Conservation (phyloP, 2,329 filamentous ascomycete species). For the Colletotrichum theobromicola region DNA sequence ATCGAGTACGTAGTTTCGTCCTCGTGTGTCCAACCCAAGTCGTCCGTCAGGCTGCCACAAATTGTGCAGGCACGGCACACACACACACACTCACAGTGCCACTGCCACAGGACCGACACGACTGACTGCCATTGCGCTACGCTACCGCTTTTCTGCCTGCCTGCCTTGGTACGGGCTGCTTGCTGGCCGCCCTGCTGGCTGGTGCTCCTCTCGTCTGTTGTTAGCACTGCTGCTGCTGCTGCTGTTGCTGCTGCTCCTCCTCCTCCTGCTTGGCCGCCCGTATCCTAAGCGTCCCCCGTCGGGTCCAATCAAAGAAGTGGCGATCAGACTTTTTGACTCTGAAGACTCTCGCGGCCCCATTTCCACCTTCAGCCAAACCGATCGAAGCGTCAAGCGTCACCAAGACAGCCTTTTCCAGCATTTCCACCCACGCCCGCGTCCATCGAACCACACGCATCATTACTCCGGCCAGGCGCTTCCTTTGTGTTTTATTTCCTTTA, state of each 20-base stretch:
- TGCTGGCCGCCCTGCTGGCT: not conserved
- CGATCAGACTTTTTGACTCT: slow-evolving; percentile 40
- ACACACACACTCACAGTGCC: not conserved
- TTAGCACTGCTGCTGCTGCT: not conserved
- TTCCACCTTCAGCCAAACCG: slow-evolving; percentile 19
- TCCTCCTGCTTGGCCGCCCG: not conserved
- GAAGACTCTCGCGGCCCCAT: slow-evolving; percentile 21
- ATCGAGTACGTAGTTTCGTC: not conserved
- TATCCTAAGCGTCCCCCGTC: slow-evolving; percentile 7
- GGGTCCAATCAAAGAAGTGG: slow-evolving; percentile 38
- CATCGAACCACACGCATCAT: slow-evolving; percentile 11
- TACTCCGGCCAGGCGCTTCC: slow-evolving; percentile 22
- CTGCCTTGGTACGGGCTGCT: not conserved
- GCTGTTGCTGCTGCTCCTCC: not conserved
- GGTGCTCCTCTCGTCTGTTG: not conserved
- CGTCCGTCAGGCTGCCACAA: not conserved
- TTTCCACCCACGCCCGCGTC: slow-evolving; percentile 12
- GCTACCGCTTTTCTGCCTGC: not conserved
- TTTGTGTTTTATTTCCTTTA: slow-evolving; percentile 16
- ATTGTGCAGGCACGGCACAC: not conserved
- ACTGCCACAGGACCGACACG: not conserved
- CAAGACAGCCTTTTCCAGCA: slow-evolving; percentile 13
- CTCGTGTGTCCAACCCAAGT: not conserved
- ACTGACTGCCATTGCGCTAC: not conserved
- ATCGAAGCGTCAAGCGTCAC: slow-evolving; percentile 18